Evolutionary conservation across 225 moss, liverwort and hornwort genomes (phyloP).

Genomic region (Polytrichum commune): DNA sequence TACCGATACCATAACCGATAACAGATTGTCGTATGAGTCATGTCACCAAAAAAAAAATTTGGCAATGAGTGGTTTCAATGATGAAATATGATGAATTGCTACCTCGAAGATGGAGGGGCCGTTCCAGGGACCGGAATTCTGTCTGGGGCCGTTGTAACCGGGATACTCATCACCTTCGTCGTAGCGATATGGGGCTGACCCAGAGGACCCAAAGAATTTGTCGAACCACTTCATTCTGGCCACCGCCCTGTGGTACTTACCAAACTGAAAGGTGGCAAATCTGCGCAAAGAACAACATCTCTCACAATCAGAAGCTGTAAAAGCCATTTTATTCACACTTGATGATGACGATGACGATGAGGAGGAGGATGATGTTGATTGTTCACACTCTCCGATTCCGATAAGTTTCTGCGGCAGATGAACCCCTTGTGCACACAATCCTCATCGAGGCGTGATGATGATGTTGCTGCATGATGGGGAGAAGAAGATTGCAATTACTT

Average conservation of each 20-base stretch:
- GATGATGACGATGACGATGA: no score
- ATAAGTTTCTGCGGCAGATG: no score
- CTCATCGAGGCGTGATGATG: no score
- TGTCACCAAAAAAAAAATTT: not conserved
- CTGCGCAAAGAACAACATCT: conserved; percentile 7
- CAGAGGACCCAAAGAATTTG: conserved; percentile 34
- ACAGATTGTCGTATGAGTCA: no score
- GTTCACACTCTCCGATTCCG: no score
- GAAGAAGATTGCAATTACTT: no score
- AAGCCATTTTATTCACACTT: no score
- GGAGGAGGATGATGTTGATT: no score
- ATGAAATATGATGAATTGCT: not conserved
- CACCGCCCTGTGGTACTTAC: not conserved
- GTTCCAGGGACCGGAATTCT: conserved; percentile 27
- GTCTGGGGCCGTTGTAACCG: conserved; percentile 20
- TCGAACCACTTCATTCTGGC: conserved; percentile 48
- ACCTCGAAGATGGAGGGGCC: conserved; percentile 37
- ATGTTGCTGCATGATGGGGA: no score
- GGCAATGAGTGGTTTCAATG: not conserved
- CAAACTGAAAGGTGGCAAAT: conserved; percentile 7
- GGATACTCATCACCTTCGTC: conserved; percentile 49
- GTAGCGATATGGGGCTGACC: conserved; percentile 37
- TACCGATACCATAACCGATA: no score
- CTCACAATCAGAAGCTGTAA: no score
- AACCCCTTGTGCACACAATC: no score